Evolutionary conservation across 805 yeast species (phyloP), one percentile per base, ranked within the genome.

Genomic region (Yarrowia porcina): DNA sequence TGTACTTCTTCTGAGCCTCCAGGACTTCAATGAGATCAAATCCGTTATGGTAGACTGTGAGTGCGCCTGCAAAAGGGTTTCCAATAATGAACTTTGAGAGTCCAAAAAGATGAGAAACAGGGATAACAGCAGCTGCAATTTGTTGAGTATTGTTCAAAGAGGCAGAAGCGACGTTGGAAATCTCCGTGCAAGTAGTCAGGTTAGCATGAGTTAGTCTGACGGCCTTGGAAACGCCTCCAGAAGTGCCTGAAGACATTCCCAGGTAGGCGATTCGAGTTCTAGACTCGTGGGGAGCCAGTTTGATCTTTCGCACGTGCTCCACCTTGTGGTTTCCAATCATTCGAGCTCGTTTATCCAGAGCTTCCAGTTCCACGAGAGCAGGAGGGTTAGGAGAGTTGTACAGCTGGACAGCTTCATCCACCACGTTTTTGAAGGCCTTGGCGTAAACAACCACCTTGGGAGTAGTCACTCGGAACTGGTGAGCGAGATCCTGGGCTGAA

Each of bases 211-310:
- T 79, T 65, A 87, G 76, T 27, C 84, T 82, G 28, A 87, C 96
- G 67, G 94, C 94, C 76, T 89, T 89, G 65, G 94, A 91, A 10
- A 56, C 47, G 38, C 83, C 80, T 61, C 94, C 93, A 13, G 75
- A 69, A 12, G 78, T 74, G 6, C 75, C 75, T 2, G 71, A 67
- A 2, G 74, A 72, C 63, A 72, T 71, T 65, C 73, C 69, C 66
- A 69, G 69, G 64, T 71, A 70, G 1, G 73, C 74, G 13, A 59
- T 41, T 39, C 61, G 36, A 2, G 35, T 28, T 6, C 30, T 35
- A 4, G 61, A 28, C 49, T 56, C 61, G 27, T 41, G 28, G 21
- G 61, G 61, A 2, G 36, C 38, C 28, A 56, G 49, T 38, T 39
- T 28, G 39, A 56, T 27, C 49, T 56, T 56, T 4, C 61, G 18